phyloP scores from a whole-genome alignment of 192 early-diverging fungal species.

The Piromyces finnis region DNA sequence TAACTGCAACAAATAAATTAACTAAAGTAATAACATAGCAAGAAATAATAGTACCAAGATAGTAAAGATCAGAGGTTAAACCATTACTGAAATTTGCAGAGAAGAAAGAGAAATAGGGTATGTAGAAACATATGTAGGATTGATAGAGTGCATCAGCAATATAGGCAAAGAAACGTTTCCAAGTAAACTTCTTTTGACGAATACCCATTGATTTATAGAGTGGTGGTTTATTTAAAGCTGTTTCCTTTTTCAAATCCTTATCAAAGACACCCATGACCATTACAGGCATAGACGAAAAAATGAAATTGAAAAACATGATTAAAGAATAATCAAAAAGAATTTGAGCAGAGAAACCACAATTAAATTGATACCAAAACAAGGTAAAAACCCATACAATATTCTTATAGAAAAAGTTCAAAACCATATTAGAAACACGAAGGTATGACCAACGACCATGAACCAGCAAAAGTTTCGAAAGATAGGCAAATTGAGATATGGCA shows the following conservation, averaged over 20 bases:
- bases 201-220: neutral
- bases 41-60: conserved; percentile 64
- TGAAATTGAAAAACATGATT: neutral
- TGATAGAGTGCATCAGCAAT: conserved; percentile 84
- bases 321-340: conserved; percentile 65
- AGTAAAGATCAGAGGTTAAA: conserved; percentile 27
- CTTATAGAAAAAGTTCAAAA: conserved; percentile 89
- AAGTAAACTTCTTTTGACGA: neutral
- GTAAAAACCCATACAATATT: conserved; percentile 79
- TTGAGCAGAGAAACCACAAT: conserved; percentile 60
- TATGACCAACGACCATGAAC: conserved; percentile 95
- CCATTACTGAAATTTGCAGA: conserved; percentile 26
- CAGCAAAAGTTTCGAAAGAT: conserved; percentile 58
- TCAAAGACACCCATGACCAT: neutral
- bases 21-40: conserved; percentile 63
- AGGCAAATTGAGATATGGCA: conserved; percentile 80
- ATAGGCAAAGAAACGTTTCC: conserved; percentile 15
- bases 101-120: conserved; percentile 44
- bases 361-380: conserved; percentile 84
- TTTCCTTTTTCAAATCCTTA: neutral
- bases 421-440: conserved; percentile 47
- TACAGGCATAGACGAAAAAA: neutral
- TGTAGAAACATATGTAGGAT: conserved; percentile 63
- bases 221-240: neutral
- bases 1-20: conserved; percentile 59